Evolutionary conservation across 1,139 yeast species (phyloP).

Genomic region (Yamadazyma atmosphaerica): DNA sequence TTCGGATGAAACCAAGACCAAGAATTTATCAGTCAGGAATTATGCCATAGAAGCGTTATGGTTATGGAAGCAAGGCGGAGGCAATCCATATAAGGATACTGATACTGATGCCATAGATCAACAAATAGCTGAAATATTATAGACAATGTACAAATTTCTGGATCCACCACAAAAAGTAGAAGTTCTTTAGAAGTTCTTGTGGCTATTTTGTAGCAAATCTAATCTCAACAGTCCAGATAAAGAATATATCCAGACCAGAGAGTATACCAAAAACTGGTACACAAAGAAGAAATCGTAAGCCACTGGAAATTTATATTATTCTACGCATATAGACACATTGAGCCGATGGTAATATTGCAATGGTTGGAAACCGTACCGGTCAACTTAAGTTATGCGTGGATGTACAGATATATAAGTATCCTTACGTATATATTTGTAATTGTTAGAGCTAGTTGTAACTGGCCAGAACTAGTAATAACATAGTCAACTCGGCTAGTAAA

Average conservation of each 20-base stretch:
- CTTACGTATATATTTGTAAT: neutral
- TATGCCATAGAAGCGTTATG: conserved; percentile 93
- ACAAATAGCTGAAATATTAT: conserved; percentile 3
- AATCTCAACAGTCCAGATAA: neutral
- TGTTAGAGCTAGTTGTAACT: too few relatives aligned
- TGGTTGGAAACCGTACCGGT: conserved; percentile 27
- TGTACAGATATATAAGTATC: neutral
- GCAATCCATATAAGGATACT: conserved; percentile 27
- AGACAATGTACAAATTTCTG: conserved; percentile 6
- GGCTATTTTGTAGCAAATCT: neutral
- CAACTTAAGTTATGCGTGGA: conserved; percentile 48
- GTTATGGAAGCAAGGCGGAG: conserved; percentile 87
- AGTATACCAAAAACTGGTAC: conserved; percentile 3
- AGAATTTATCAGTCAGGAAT: conserved; percentile 72
- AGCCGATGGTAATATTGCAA: conserved; percentile 29
- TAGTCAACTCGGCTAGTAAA: too few relatives aligned
- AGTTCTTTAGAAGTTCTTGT: neutral
- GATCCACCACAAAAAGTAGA: neutral
- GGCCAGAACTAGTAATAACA: too few relatives aligned
- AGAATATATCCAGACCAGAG: conserved; percentile 3
- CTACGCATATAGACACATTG: conserved; percentile 57
- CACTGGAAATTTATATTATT: conserved; percentile 12
- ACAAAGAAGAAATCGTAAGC: neutral
- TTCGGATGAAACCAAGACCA: conserved; percentile 65
- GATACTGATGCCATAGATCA: conserved; percentile 15